These are phyloP conservation scores for Suhomyces prunicola DNA, from an alignment of 805 yeast species.

Conservation along the genomic window DNA sequence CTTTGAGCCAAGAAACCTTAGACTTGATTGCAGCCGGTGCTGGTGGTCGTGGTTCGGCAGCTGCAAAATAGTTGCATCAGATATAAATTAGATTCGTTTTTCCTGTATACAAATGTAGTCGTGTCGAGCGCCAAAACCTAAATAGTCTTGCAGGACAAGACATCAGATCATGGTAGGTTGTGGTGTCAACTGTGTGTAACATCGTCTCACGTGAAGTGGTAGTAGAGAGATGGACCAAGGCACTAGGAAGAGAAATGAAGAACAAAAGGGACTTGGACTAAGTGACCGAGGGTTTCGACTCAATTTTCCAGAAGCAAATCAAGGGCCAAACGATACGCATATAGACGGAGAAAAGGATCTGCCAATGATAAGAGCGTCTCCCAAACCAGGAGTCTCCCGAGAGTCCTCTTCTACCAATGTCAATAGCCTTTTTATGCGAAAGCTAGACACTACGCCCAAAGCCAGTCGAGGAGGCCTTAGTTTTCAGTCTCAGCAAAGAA, in stretches of 20 bases:
- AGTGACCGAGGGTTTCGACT: neutral
- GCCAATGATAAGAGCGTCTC: neutral
- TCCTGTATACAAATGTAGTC: neutral
- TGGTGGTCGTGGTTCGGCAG: conserved; percentile 66
- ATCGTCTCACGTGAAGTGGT: neutral
- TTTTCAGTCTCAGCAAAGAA: conserved; percentile 7
- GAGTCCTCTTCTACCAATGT: conserved; percentile 2
- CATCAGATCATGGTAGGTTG: neutral
- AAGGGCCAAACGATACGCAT: neutral
- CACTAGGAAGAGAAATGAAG: neutral
- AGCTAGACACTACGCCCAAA: neutral
- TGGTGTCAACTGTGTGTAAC: neutral
- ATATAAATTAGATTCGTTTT: neutral
- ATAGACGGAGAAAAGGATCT: neutral
- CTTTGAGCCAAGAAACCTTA: conserved; percentile 55
- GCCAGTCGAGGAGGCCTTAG: conserved; percentile 3
- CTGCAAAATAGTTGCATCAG: conserved; percentile 30
- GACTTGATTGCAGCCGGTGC: conserved; percentile 58
- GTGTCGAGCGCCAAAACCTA: neutral
- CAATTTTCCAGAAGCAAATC: neutral
- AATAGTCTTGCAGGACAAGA: neutral
- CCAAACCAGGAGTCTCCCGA: neutral
- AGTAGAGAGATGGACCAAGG: neutral
- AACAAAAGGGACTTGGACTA: neutral
- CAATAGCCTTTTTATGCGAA: conserved; percentile 9